Percentiles rank a stretch among this genome's conserved stretches.
phyloP scores from a whole-genome alignment of 2,329 filamentous ascomycete species.

The Monosporascus sp. region DNA sequence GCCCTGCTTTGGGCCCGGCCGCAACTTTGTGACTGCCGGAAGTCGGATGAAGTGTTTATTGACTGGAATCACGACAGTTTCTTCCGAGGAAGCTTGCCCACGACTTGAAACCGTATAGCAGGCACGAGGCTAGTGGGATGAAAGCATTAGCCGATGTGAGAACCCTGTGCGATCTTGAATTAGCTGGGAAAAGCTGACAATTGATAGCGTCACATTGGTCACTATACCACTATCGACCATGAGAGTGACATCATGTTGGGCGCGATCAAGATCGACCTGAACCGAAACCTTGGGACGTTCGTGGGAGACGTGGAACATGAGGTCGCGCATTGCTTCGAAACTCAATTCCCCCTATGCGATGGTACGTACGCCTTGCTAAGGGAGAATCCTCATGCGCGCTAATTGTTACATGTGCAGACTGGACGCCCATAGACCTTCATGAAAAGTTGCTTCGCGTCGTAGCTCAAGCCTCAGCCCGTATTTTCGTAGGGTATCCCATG shows the following conservation, averaged over 20 bases:
- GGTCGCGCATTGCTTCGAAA: slow-evolving; percentile 20
- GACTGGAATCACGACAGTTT: slow-evolving; percentile 6
- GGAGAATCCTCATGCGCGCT: slow-evolving; percentile 2
- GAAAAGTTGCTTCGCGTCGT: slow-evolving; percentile 22
- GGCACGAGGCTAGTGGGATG: slow-evolving; percentile 24
- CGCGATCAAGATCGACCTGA: slow-evolving; percentile 24
- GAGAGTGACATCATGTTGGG: slow-evolving; percentile 25
- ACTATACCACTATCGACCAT: slow-evolving; percentile 25
- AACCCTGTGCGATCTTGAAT: background rate
- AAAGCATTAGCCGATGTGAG: slow-evolving; percentile 23
- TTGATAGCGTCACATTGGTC: slow-evolving; percentile 19
- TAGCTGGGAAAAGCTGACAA: background rate
- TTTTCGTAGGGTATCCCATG: slow-evolving; percentile 24
- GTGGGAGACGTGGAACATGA: slow-evolving; percentile 22
- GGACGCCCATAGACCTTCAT: slow-evolving; percentile 22
- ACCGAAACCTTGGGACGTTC: slow-evolving; percentile 21
- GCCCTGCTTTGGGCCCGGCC: background rate
- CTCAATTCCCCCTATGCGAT: slow-evolving; percentile 20
- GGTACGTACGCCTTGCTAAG: slow-evolving; percentile 8
- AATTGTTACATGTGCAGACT: slow-evolving; percentile 10
- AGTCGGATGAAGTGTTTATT: background rate
- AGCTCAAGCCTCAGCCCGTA: slow-evolving; percentile 23
- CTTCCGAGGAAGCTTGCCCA: slow-evolving; percentile 20
- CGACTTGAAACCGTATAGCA: slow-evolving; percentile 19
- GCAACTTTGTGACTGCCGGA: background rate